A percentile compares a stretch with the other conserved stretches of the same genome.
Evolutionary conservation across 2,329 filamentous ascomycete species (phyloP).

Genomic region (Aspergillus vadensis): DNA sequence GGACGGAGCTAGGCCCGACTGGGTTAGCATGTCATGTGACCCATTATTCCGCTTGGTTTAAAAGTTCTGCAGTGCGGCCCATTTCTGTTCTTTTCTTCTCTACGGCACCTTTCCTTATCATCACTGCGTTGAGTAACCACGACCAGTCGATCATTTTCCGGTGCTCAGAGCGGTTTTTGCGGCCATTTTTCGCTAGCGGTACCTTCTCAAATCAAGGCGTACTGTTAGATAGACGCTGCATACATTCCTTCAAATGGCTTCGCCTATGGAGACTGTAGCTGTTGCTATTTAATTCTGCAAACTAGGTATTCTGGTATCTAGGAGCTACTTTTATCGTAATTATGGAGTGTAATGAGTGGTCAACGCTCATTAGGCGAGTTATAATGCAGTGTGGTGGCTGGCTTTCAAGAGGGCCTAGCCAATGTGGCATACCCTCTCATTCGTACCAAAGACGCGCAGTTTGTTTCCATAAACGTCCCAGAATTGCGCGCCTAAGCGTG

Average conservation of each 20-base stretch:
- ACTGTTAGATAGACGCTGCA: conserved; percentile 97
- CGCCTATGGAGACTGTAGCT: neutral
- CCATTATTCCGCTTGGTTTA: conserved; percentile 27
- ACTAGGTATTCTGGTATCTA: neutral
- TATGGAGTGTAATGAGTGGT: neutral
- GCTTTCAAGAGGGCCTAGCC: conserved; percentile 1
- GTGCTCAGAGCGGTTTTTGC: conserved; percentile 79
- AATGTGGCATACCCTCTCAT: conserved; percentile 50
- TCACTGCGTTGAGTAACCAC: conserved; percentile 71
- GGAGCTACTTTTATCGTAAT: neutral
- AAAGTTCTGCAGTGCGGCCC: conserved; percentile 19
- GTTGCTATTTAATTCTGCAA: neutral
- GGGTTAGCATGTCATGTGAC: conserved; percentile 30
- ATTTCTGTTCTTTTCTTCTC: conserved; percentile 35
- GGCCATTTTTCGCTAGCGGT: conserved; percentile 99
- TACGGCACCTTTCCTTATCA: conserved; percentile 89
- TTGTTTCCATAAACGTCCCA: conserved; percentile 63
- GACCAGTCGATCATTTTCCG: conserved; percentile 87
- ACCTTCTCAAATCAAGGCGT: conserved; percentile 77
- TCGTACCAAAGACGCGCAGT: conserved; percentile 61
- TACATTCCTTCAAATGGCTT: conserved; percentile 55
- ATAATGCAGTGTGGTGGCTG: neutral
- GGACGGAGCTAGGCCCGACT: conserved; percentile 28
- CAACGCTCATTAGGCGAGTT: neutral
- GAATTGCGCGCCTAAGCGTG: conserved; percentile 54